phyloP scores from a whole-genome alignment of 169 alveolate species.

The Plasmodium blacklocki region DNA sequence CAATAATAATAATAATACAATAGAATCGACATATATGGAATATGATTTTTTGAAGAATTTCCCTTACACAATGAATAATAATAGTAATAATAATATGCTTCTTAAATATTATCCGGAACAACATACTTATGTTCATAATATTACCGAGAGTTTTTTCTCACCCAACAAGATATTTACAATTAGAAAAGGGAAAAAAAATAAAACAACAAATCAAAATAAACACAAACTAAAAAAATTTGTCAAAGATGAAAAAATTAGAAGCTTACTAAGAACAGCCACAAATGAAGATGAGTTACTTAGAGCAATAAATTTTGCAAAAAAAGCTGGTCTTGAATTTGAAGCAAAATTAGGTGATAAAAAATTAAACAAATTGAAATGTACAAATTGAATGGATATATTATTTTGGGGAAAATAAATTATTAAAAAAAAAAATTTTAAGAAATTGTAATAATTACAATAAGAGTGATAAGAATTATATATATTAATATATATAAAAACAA shows the following conservation, averaged over 20 bases:
- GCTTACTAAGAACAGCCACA: constrained; percentile 54
- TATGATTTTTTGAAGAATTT: background rate
- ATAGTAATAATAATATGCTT: background rate
- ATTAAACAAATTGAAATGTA: constrained; percentile 34
- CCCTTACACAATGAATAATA: constrained; percentile 23
- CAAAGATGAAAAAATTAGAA: constrained; percentile 69
- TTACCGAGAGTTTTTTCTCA: constrained; percentile 9
- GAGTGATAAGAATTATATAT: no score
- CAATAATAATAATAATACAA: background rate
- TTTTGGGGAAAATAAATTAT: no score
- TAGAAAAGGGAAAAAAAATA: constrained; percentile 14
- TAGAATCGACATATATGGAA: no score
- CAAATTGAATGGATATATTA: background rate
- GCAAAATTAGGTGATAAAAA: constrained; percentile 67
- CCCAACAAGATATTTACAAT: background rate
- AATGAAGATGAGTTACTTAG: constrained; percentile 63
- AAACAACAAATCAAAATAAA: constrained; percentile 23
- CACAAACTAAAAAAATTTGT: constrained; percentile 52
- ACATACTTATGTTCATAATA: constrained; percentile 1
- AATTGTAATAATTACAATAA: no score
- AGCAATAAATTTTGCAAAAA: constrained; percentile 64
- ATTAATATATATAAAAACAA: no score
- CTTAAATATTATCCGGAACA: constrained; percentile 5
- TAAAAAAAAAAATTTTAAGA: no score
- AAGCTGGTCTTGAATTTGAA: constrained; percentile 74